These are phyloP conservation scores for Gossypium gossypioides DNA, from an alignment of 441 rosid species.

Conservation along the genomic window DNA sequence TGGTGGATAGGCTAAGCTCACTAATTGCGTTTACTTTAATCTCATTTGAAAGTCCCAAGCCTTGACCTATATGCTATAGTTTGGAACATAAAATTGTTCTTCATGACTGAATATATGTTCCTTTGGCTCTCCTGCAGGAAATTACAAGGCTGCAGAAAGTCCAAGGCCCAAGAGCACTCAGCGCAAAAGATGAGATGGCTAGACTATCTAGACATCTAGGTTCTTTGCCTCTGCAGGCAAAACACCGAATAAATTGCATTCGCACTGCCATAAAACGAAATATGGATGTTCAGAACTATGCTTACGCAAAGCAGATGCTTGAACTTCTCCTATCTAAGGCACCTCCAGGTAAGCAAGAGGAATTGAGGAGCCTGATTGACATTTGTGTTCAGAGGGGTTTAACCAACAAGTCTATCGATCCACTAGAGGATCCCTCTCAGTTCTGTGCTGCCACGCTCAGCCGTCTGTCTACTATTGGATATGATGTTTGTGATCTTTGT, in stretches of 20 bases:
- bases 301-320: slow-evolving; percentile 89
- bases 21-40: not conserved
- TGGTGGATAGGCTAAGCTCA: slow-evolving; percentile 4
- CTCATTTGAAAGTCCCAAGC: not conserved
- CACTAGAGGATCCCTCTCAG: slow-evolving; percentile 88
- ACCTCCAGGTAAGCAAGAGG: slow-evolving; percentile 86
- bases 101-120: slow-evolving; percentile 5
- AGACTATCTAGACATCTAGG: slow-evolving; percentile 88
- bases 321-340: slow-evolving; percentile 93
- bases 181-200: slow-evolving; percentile 99
- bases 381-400: slow-evolving; percentile 86
- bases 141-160: slow-evolving; percentile 78
- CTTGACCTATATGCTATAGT: not conserved
- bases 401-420: slow-evolving; percentile 89
- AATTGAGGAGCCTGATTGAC: slow-evolving; percentile 73
- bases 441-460: slow-evolving; percentile 94
- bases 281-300: slow-evolving; percentile 96
- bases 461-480: slow-evolving; percentile 91
- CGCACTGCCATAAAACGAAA: slow-evolving; percentile 92
- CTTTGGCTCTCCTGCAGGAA: slow-evolving; percentile 47
- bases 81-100: not conserved
- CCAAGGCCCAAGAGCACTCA: slow-evolving; percentile 81
- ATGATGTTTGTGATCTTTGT: slow-evolving; percentile 92
- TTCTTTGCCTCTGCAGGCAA: slow-evolving; percentile 83
- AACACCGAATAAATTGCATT: slow-evolving; percentile 91